Evolutionary conservation across 352 stramenopile species (phyloP).

Genomic region (Pythium insidiosum): DNA sequence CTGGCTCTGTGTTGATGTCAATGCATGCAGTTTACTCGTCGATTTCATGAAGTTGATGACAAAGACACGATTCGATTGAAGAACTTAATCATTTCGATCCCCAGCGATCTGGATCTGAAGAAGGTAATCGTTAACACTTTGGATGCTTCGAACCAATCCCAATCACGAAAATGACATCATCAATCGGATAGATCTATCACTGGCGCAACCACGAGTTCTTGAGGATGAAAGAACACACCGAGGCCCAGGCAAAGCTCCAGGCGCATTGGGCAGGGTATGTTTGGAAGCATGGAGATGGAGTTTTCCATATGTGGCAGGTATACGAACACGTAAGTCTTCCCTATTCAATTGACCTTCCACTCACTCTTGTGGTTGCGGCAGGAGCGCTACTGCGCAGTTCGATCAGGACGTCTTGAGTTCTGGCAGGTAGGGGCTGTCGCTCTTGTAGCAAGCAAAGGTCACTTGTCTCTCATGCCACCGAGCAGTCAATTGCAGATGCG

Average conservation of each 20-base stretch:
- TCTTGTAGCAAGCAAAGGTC: too few species aligned
- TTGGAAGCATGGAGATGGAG: too few species aligned
- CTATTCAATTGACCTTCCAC: too few species aligned
- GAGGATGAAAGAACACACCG: slow-evolving; percentile 20
- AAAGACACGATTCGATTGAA: slow-evolving; percentile 17
- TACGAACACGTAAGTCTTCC: too few species aligned
- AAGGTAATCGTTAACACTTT: slow-evolving; percentile 3
- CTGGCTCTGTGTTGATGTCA: neutral
- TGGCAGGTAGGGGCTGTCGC: slow-evolving; percentile 29
- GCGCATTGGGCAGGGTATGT: slow-evolving; percentile 23
- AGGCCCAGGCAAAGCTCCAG: slow-evolving; percentile 23
- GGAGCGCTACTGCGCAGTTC: slow-evolving; percentile 23
- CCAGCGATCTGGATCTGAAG: slow-evolving; percentile 25
- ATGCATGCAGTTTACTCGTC: slow-evolving; percentile 21
- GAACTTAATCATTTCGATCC: slow-evolving; percentile 26
- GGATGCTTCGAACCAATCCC: too few species aligned
- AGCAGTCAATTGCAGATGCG: slow-evolving; percentile 24
- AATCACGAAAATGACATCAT: too few species aligned
- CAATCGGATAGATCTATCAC: slow-evolving; percentile 28
- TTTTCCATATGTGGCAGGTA: too few species aligned
- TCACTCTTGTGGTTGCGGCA: slow-evolving; percentile 3
- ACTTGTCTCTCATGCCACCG: too few species aligned
- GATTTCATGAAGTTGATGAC: slow-evolving; percentile 23
- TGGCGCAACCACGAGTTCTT: slow-evolving; percentile 24
- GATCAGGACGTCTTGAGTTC: slow-evolving; percentile 23